Percentiles rank a stretch among this genome's conserved stretches.
Evolutionary conservation across 2,329 filamentous ascomycete genomes (phyloP).

Genomic region (Dissoconium aciculare): DNA sequence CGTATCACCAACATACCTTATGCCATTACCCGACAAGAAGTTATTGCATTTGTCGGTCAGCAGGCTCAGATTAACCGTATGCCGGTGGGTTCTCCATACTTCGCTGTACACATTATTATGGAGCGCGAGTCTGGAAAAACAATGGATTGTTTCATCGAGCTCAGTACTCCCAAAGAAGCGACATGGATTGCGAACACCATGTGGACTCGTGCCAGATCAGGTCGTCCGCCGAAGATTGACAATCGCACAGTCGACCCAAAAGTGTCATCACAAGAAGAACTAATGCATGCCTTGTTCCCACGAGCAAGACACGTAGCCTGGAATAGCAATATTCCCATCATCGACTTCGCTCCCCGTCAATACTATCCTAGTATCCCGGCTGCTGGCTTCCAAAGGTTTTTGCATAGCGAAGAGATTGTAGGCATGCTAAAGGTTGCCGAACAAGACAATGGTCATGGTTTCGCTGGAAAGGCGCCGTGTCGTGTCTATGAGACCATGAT

Average conservation of each 20-base stretch:
- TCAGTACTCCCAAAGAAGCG: slow-evolving; percentile 27
- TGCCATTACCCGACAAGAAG: slow-evolving; percentile 34
- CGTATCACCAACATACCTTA: slow-evolving; percentile 34
- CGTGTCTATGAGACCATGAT: slow-evolving; percentile 40
- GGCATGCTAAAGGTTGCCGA: slow-evolving; percentile 34
- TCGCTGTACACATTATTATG: slow-evolving; percentile 42
- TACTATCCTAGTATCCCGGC: slow-evolving; percentile 34
- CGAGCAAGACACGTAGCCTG: slow-evolving; percentile 36
- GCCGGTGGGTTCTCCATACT: slow-evolving; percentile 24
- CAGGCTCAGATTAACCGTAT: slow-evolving; percentile 26
- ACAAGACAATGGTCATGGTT: slow-evolving; percentile 35
- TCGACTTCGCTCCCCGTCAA: slow-evolving; percentile 24
- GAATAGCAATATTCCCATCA: slow-evolving; percentile 24
- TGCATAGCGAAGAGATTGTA: slow-evolving; percentile 37
- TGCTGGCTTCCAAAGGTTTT: slow-evolving; percentile 37
- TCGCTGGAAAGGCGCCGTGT: slow-evolving; percentile 34
- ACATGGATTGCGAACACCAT: slow-evolving; percentile 25
- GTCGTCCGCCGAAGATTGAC: slow-evolving; percentile 31
- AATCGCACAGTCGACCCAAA: slow-evolving; percentile 34
- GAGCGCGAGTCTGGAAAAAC: slow-evolving; percentile 43
- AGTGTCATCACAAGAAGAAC: slow-evolving; percentile 32
- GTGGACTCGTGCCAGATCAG: slow-evolving; percentile 23
- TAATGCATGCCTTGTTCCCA: slow-evolving; percentile 39
- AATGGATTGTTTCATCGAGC: slow-evolving; percentile 39
- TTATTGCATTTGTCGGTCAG: slow-evolving; percentile 33